Evolutionary conservation across 257 asterid genomes (phyloP), one percentile per base, ranked within the genome.

Genomic region (Paraleonurus japonicus): DNA sequence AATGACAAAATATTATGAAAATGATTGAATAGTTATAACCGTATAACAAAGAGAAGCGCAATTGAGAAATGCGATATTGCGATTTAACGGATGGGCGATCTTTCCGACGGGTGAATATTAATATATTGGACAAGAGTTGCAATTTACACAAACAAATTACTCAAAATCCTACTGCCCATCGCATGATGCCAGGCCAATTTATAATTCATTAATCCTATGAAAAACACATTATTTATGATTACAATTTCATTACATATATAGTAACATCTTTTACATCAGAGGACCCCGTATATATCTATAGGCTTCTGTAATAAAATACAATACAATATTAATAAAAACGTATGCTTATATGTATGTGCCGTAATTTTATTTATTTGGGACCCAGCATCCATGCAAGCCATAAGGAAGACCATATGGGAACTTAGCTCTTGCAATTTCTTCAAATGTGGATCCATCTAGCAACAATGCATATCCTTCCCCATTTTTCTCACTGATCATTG

Each of bases 381-480:
- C 89, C 99, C 99, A 92, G 50, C 97, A 89, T 61, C 99, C 99
- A 69, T 95, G 99, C 61, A 95, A 81, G 35, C 98, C 99, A 62
- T 95, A 95, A 12, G 99, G 99, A 53, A 95, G 96, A 13, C 95
- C 99, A 73, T 95, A 89, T 0, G 99, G 98, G 81, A 95, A 92
- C 73, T 89, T 85, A 13, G 97, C 99, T 80, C 95, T 83, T 0
- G 95, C 97, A 76, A 92, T 89, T 79, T 95, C 99, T 79, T 95
- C 83, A 70, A 92, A 95, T 51, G 95, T 89, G 11, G 87, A 75
- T 59, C 97, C 99, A 75, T 95, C 96, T 43, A 92, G 62, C 79
- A 95, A 33, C 27, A 95, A 51, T 2, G 99, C 96, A 70, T 87
- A 95, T 32, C 99, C 98, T 75, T 85, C 97, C 9, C 98, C 98